Evolutionary conservation across 805 yeast species (phyloP).

Genomic region (Barnettozyma siamensis): DNA sequence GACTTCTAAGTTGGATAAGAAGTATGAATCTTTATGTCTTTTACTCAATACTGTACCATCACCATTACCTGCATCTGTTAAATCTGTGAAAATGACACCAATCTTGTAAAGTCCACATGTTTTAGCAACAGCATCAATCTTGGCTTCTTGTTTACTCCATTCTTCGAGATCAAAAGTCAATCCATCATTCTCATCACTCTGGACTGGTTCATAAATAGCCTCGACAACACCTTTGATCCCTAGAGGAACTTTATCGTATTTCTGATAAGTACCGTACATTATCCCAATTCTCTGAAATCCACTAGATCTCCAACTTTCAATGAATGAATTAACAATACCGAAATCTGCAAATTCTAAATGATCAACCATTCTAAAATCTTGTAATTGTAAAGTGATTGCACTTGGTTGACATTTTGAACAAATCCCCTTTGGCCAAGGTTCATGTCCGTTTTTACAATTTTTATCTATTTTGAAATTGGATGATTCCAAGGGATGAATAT

Average conservation of each 20-base stretch:
- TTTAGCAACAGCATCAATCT: constrained; percentile 48
- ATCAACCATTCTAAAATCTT: constrained; percentile 91
- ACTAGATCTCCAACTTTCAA: constrained; percentile 85
- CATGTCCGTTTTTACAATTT: constrained; percentile 73
- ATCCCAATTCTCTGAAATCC: constrained; percentile 86
- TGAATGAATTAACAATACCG: constrained; percentile 69
- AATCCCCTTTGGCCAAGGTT: constrained; percentile 91
- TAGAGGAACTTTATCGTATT: constrained; percentile 77
- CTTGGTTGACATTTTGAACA: constrained; percentile 97
- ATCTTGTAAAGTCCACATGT: constrained; percentile 61
- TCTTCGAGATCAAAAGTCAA: constrained; percentile 51
- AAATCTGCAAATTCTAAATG: constrained; percentile 88
- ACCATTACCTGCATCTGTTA: constrained; percentile 78
- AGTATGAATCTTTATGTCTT: constrained; percentile 87
- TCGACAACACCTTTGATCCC: constrained; percentile 94
- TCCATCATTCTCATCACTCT: constrained; percentile 82
- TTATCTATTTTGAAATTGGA: constrained; percentile 61
- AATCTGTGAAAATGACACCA: constrained; percentile 86
- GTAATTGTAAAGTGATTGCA: constrained; percentile 87
- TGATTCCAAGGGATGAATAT: constrained; percentile 73
- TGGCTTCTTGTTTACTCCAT: constrained; percentile 41
- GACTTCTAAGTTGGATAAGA: constrained; percentile 82
- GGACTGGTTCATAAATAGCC: constrained; percentile 92
- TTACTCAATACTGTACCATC: constrained; percentile 90
- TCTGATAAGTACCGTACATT: constrained; percentile 75